Evolutionary conservation across 352 stramenopile species (phyloP).

Genomic region (Phytophthora fragariae): DNA sequence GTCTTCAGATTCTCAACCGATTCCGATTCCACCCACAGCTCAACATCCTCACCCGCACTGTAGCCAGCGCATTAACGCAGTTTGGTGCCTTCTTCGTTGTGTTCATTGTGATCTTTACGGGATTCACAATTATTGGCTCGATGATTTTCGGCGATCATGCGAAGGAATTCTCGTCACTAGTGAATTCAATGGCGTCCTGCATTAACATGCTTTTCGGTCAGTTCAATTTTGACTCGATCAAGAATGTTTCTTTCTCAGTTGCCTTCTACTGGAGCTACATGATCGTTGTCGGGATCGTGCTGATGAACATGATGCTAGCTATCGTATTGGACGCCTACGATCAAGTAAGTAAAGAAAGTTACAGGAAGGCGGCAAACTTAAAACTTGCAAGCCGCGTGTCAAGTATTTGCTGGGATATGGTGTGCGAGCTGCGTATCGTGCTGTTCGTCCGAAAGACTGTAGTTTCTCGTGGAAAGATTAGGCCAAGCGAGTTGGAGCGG

Average conservation of each 20-base stretch:
- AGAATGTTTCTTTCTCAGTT: conserved; percentile 41
- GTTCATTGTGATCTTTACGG: conserved; percentile 64
- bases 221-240: conserved; percentile 63
- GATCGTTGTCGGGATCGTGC: conserved; percentile 63
- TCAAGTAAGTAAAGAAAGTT: conserved; percentile 48
- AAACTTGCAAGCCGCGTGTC: conserved; percentile 28
- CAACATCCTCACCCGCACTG: conserved; percentile 61
- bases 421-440: conserved; percentile 16
- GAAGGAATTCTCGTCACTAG: conserved; percentile 53
- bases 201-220: conserved; percentile 74
- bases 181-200: conserved; percentile 54
- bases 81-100: conserved; percentile 65
- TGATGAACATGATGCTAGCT: conserved; percentile 82
- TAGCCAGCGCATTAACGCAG: conserved; percentile 53
- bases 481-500: conserved; percentile 15
- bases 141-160: conserved; percentile 69
- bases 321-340: conserved; percentile 74
- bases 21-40: conserved; percentile 67
- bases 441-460: conserved; percentile 3
- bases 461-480: conserved; percentile 27
- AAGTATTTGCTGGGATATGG: conserved; percentile 29
- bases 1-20: conserved; percentile 49
- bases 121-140: conserved; percentile 53
- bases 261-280: conserved; percentile 77
- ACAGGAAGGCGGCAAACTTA: conserved; percentile 34